phyloP scores from a whole-genome alignment of 179 eudicot genomes.

The Heliamphora pulchella region DNA sequence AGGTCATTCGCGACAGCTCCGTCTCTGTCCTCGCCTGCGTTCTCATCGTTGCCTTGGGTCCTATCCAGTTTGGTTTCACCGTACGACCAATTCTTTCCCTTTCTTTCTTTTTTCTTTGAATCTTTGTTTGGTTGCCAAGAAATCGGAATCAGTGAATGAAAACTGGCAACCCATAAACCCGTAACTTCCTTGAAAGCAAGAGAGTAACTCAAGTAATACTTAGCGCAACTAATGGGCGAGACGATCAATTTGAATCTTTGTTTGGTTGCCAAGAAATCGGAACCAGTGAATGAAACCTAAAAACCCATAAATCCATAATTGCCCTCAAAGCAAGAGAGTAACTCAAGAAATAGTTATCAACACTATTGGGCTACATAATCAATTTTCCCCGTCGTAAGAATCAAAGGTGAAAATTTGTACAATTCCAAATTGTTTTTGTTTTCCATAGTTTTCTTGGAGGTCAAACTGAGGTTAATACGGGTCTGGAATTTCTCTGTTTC shows the following conservation, averaged over 20 bases:
- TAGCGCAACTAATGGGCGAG: too few relatives aligned
- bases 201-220: too few relatives aligned
- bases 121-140: conserved; percentile 3
- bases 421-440: neutral
- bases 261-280: conserved; percentile 12
- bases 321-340: neutral
- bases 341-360: neutral
- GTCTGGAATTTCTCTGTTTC: neutral
- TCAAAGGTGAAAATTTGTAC: neutral
- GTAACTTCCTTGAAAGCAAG: neutral
- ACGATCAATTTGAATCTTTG: neutral
- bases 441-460: conserved; percentile 8
- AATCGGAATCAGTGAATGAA: neutral
- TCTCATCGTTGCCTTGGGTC: conserved; percentile 85
- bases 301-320: neutral
- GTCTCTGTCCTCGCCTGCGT: conserved; percentile 89
- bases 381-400: too few relatives aligned
- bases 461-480: neutral
- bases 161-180: neutral
- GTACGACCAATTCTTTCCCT: conserved; percentile 25
- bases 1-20: conserved; percentile 66
- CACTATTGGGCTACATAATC: neutral
- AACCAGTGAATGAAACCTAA: neutral
- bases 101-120: neutral
- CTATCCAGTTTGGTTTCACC: conserved; percentile 94